Evolutionary conservation across 2,329 filamentous ascomycete genomes (phyloP).

Genomic region (Chalara sp.): DNA sequence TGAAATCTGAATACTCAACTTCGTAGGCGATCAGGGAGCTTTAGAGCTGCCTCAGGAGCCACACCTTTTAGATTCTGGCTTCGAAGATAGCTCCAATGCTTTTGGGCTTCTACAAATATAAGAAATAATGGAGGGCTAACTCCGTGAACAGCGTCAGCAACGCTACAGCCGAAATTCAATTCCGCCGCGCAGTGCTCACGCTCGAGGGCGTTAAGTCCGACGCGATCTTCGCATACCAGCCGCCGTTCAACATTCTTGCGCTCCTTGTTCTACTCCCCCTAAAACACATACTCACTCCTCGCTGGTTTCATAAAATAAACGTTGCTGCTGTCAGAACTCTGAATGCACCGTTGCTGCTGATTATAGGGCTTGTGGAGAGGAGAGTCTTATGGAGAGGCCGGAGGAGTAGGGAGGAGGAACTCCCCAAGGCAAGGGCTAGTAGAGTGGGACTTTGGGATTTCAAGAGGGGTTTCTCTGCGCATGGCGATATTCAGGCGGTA

Average conservation of each 20-base stretch:
- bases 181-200: slow-evolving; percentile 71
- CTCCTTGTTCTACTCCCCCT: slow-evolving; percentile 68
- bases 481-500: slow-evolving; percentile 26
- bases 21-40: too few species aligned
- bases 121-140: too few species aligned
- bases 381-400: slow-evolving; percentile 51
- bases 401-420: slow-evolving; percentile 15
- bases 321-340: slow-evolving; percentile 67
- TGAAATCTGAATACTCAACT: too few species aligned
- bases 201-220: slow-evolving; percentile 83
- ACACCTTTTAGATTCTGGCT: too few species aligned
- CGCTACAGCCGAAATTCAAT: slow-evolving; percentile 77
- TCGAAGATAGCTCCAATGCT: too few species aligned
- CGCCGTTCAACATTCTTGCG: slow-evolving; percentile 77
- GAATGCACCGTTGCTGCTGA: slow-evolving; percentile 67
- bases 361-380: slow-evolving; percentile 67
- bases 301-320: slow-evolving; percentile 89
- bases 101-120: too few species aligned
- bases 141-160: slow-evolving; percentile 45
- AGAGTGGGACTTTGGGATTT: slow-evolving; percentile 21
- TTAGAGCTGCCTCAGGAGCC: too few species aligned
- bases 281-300: slow-evolving; percentile 69
- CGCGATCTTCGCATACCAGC: slow-evolving; percentile 54
- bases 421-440: slow-evolving; percentile 9
- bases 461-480: slow-evolving; percentile 21